phyloP scores from a whole-genome alignment of 148 eudicot genomes.

The Rhododendron henanense region DNA sequence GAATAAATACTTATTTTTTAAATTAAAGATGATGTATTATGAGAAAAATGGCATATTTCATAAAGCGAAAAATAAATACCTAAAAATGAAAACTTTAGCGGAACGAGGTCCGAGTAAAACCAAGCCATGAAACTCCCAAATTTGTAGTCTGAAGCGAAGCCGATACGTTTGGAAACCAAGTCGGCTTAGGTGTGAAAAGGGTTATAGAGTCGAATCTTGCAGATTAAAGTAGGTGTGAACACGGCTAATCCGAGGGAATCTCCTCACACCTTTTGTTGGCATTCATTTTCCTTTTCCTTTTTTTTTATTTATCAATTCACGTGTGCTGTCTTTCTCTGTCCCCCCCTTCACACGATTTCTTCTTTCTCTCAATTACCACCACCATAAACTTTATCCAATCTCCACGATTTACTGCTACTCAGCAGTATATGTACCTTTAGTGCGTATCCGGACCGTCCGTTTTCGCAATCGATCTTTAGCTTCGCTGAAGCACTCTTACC shows the following conservation, averaged over 20 bases:
- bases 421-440: too few relatives aligned
- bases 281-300: not conserved
- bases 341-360: not conserved
- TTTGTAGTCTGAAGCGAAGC: not conserved
- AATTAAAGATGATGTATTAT: too few relatives aligned
- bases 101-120: not conserved
- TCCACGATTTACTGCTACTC: too few relatives aligned
- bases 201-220: not conserved
- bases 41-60: fast-evolving
- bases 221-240: constrained; percentile 1
- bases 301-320: not conserved
- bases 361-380: not conserved
- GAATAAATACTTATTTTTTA: too few relatives aligned
- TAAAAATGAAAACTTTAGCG: too few relatives aligned
- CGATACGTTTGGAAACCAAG: not conserved
- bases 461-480: too few relatives aligned
- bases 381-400: too few relatives aligned
- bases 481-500: too few relatives aligned
- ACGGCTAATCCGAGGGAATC: not conserved
- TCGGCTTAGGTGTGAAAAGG: constrained; percentile 1
- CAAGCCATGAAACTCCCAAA: not conserved
- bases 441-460: fast-evolving
- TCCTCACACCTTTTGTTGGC: not conserved
- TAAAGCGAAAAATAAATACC: too few relatives aligned
- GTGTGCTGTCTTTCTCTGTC: not conserved